Evolutionary conservation across 805 yeast species (phyloP).

Genomic region (Lachancea meyersii): DNA sequence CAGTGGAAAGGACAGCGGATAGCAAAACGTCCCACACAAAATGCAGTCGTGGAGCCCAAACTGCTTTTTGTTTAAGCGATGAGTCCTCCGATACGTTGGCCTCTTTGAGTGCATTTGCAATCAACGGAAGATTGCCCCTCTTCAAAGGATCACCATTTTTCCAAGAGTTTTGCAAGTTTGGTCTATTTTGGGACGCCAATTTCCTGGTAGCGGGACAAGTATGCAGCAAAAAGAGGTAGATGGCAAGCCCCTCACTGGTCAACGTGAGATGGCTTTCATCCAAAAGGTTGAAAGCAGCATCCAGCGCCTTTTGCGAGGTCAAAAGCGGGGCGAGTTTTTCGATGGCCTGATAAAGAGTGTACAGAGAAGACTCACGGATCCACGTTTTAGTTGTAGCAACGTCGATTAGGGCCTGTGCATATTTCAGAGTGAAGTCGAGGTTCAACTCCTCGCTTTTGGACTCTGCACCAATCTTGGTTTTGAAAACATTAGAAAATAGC

Average conservation of each 20-base stretch:
- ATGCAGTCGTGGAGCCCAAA: constrained; percentile 74
- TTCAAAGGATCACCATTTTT: constrained; percentile 64
- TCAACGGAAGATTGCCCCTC: constrained; percentile 55
- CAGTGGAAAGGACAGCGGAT: constrained; percentile 27
- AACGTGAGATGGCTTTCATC: constrained; percentile 50
- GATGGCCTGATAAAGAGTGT: constrained; percentile 58
- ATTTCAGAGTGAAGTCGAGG: constrained; percentile 32
- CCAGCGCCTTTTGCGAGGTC: constrained; percentile 14
- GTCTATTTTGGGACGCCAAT: neutral
- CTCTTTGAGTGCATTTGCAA: constrained; percentile 63
- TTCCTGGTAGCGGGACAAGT: constrained; percentile 1
- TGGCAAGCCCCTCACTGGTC: constrained; percentile 75
- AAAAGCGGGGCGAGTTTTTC: constrained; percentile 23
- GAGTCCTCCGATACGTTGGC: constrained; percentile 24
- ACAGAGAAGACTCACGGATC: constrained; percentile 78
- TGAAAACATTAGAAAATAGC: constrained; percentile 27
- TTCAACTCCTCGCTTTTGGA: constrained; percentile 13
- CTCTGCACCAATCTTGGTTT: constrained; percentile 5
- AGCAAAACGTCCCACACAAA: constrained; percentile 67
- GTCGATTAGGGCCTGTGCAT: constrained; percentile 45
- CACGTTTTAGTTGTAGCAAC: constrained; percentile 66
- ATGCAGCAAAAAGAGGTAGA: constrained; percentile 41
- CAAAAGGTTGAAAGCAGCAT: constrained; percentile 37
- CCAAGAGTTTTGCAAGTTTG: constrained; percentile 43
- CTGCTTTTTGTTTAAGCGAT: constrained; percentile 42